Evolutionary conservation across 2,329 filamentous ascomycete genomes (phyloP).

Genomic region (Talaromyces sp.): DNA sequence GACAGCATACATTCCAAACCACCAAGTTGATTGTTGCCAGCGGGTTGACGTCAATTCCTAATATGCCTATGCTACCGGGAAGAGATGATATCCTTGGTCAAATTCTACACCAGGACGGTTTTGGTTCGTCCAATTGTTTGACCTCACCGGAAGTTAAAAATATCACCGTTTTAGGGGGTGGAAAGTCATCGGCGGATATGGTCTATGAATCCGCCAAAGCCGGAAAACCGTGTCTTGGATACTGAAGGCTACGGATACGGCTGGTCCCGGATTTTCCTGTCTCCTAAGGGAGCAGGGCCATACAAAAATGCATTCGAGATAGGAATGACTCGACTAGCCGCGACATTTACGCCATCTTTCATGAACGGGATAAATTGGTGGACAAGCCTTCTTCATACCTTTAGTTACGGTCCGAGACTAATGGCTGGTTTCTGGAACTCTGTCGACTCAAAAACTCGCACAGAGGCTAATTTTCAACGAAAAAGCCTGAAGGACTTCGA

Average conservation of each 20-base stretch:
- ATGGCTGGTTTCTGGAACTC: slow-evolving; percentile 11
- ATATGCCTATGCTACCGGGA: slow-evolving; percentile 13
- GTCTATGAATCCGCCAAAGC: slow-evolving; percentile 13
- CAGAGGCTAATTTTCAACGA: slow-evolving; percentile 11
- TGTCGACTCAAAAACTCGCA: slow-evolving; percentile 9
- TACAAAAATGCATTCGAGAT: slow-evolving; percentile 17
- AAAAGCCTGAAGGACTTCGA: slow-evolving; percentile 14
- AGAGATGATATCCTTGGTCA: slow-evolving; percentile 7
- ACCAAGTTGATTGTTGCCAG: slow-evolving; percentile 13
- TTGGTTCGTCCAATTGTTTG: slow-evolving; percentile 12
- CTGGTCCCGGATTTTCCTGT: slow-evolving; percentile 15
- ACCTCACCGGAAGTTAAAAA: slow-evolving; percentile 8
- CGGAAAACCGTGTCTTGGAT: slow-evolving; percentile 13
- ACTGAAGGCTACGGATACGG: slow-evolving; percentile 8
- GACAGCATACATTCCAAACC: slow-evolving; percentile 7
- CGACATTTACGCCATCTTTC: slow-evolving; percentile 12
- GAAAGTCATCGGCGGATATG: slow-evolving; percentile 14
- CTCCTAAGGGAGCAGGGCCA: slow-evolving; percentile 11
- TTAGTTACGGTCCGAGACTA: not conserved
- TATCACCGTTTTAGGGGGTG: slow-evolving; percentile 9
- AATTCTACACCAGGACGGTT: slow-evolving; percentile 12
- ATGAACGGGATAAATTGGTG: slow-evolving; percentile 15
- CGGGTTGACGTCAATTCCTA: slow-evolving; percentile 10
- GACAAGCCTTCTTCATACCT: slow-evolving; percentile 10
- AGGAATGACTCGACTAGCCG: slow-evolving; percentile 15